Conservation (phyloP, 345 rosid genomes). For the Gossypium thurberi region DNA sequence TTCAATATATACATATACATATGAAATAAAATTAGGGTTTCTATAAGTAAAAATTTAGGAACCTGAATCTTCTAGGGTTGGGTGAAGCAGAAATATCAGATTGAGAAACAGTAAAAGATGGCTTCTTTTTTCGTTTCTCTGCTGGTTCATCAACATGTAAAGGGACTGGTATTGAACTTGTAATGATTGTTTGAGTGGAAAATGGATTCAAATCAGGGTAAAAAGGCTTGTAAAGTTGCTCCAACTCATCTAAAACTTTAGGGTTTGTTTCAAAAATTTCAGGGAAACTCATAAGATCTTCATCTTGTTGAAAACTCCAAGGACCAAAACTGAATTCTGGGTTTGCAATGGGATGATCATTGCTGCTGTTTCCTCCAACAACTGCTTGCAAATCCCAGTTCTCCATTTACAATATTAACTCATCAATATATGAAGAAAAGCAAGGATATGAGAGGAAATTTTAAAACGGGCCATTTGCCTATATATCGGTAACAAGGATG, state of each 20-base stretch:
- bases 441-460: not conserved
- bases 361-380: slow-evolving; percentile 34
- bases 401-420: slow-evolving; percentile 35
- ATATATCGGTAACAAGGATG: slow-evolving; percentile 25
- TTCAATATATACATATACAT: not conserved
- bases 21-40: not conserved
- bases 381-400: slow-evolving; percentile 65
- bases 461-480: slow-evolving; percentile 13
- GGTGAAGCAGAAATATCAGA: slow-evolving; percentile 16
- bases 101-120: slow-evolving; percentile 12
- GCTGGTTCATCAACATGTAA: slow-evolving; percentile 20
- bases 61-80: slow-evolving; percentile 41
- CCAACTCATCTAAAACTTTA: slow-evolving; percentile 33
- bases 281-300: slow-evolving; percentile 20
- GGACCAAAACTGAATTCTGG: slow-evolving; percentile 27
- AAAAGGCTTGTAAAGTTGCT: slow-evolving; percentile 44
- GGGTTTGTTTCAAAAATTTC: slow-evolving; percentile 23
- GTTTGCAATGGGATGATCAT: slow-evolving; percentile 18
- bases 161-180: slow-evolving; percentile 30
- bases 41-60: slow-evolving; percentile 11
- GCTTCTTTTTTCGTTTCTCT: slow-evolving; percentile 21
- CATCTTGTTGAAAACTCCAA: slow-evolving; percentile 19
- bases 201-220: slow-evolving; percentile 22
- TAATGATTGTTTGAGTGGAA: slow-evolving; percentile 31
- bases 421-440: not conserved